phyloP scores from a whole-genome alignment of 306 rosid genomes.

The Senna tora region DNA sequence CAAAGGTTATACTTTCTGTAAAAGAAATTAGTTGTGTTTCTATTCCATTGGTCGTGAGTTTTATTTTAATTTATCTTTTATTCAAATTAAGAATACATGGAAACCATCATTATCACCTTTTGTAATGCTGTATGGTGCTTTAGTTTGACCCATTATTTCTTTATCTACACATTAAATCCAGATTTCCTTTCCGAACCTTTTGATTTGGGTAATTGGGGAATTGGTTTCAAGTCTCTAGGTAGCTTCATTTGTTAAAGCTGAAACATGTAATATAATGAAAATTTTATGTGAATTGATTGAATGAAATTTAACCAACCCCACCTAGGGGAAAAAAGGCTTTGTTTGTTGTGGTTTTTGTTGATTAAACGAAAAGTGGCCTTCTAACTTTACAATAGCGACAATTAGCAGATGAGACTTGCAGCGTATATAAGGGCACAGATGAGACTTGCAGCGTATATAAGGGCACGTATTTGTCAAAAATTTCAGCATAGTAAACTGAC shows the following conservation, averaged over 20 bases:
- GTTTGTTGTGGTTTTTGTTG: too few species aligned
- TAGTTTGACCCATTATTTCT: neutral
- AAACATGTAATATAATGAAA: constrained; percentile 10
- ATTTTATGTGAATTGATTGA: constrained; percentile 23
- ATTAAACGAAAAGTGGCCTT: neutral
- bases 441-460: neutral
- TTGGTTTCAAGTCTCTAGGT: neutral
- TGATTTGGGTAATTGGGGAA: neutral
- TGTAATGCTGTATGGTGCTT: neutral
- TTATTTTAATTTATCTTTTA: neutral
- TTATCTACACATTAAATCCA: neutral
- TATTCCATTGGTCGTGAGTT: neutral
- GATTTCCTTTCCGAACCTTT: neutral
- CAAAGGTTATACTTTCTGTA: neutral
- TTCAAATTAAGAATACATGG: neutral
- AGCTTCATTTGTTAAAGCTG: constrained; percentile 39
- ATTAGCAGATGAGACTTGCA: neutral
- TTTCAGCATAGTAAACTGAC: neutral
- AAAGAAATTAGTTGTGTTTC: neutral
- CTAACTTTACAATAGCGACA: neutral
- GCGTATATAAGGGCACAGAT: too few species aligned
- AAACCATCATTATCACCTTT: neutral
- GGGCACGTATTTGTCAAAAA: neutral
- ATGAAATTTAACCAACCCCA: neutral
- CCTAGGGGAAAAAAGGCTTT: too few species aligned